Base-by-base conservation (phyloP, 805 yeast species). In the Hyphopichia homilentoma region DNA sequence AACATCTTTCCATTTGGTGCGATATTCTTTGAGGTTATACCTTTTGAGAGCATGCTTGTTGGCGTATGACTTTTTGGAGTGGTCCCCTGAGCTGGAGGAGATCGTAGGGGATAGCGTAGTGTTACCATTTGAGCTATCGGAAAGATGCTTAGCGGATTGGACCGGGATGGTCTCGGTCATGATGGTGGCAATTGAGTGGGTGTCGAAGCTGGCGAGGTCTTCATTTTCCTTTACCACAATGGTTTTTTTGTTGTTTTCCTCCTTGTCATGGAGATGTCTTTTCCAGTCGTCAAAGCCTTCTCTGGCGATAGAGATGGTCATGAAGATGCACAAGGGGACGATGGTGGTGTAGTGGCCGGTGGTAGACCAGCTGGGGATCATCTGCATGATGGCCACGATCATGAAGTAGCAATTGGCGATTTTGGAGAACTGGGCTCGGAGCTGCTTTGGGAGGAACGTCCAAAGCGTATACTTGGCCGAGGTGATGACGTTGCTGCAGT, bases 331-430 rank as follows among this genome's bases (percentile, higher is more conserved):
- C 36, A 93, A 67, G 2, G 98, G 97, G 25, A 89, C 72, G 46
- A 93, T 90, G 2, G 98, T 93, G 3, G 97, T 93, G 52, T 79
- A 87, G 8, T 88, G 83, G 38, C 97, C 98, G 0, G 98, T 93
- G 5, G 98, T 87, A 1, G 96, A 86, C 97, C 96, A 93, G 2
- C 88, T 77, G 1, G 98, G 97, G 29, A 93, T 81, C 89, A 90
- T 81, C 54, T 93, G 98, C 67, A 93, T 66, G 40, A 93, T 83
- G 2, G 97, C 89, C 12, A 93, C 93, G 3, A 79, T 69, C 73
- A 93, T 62, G 59, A 93, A 93, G 57, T 93, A 90, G 40, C 89
- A 69, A 53, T 93, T 93, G 18, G 98, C 98, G 27, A 93, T 50
- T 52, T 87, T 90, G 16, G 95, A 86, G 50, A 93, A 90, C 57